Base-by-base conservation (phyloP, 768 basidiomycete species). In the Russula emetica region DNA sequence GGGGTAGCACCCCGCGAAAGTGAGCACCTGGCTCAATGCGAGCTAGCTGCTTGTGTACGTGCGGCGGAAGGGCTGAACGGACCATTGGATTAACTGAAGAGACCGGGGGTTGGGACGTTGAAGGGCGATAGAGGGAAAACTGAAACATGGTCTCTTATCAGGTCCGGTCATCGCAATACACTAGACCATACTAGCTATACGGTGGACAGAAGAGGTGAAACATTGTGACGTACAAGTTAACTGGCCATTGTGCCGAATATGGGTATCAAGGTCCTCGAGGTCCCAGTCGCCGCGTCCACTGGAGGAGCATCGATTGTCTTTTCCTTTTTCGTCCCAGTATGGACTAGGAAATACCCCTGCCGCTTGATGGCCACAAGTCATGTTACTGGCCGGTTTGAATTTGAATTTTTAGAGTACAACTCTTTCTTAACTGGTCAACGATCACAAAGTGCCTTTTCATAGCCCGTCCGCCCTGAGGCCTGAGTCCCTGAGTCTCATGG, bases 1-100 rank as follows among this genome's bases (percentile, higher is more conserved):
- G 76, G 3, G 86, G 83, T 14, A 77, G 72, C 28, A 53, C 67
- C 13, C 78, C 79, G 3, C 72, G 74, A 67, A 87, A 85, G 14
- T 82, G 73, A 9, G 76, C 79, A 20, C 72, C 72, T 14, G 82
- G 80, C 49, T 90, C 86, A 52, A 85, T 71, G 55, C 73, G 68
- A 57, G 77, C 71, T 54, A 87, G 77, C 52, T 79, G 74, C 42
- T 77, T 72, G 49, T 81, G 73, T 65, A 88, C 66, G 59, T 74
- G 64, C 59, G 68, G 62, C 16, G 70, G 70, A 38, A 68, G 58
- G 34, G 42, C 24, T 51, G 67, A 55, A 14, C 47, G 50, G n/a
- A 26, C 60, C 62, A 69, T 60, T 36, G 61, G 44, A 28, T 16
- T 34, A 44, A 40, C 1, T 7, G 38, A 40, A 50, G 36, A 24